Evolutionary conservation across 345 rosid species (phyloP), one percentile per base, ranked within the genome.

Genomic region (Lepidium sativum): DNA sequence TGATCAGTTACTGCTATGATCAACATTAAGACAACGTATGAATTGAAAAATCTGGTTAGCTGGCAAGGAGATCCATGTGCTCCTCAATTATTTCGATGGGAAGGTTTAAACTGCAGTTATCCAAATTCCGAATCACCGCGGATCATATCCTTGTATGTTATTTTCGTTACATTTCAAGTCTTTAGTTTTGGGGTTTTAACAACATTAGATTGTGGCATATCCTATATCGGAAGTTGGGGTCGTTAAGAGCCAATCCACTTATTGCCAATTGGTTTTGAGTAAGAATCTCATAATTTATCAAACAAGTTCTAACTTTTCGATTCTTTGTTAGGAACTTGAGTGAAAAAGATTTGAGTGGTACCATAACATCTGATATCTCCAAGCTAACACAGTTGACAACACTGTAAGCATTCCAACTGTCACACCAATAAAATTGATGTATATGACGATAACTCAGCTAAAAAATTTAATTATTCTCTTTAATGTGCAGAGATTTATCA

Each of bases 61-160:
- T 83, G 82, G 85, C 74, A 73, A 65, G 88, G 88, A 62, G 88
- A 83, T 79, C 83, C 85, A 42, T 78, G 82, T 21, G 27, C 25
- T 38, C 82, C 80, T 23, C 2, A 3, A 32, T 38, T 2, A 8
- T 69, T 58, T 57, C 4, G 8, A 11, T 81, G 85, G 85, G 60
- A 77, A 14, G 83, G 88, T 37, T 40, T 83, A 25, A 64, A 73
- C 20, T 83, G 85, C 56, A 69, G 66, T 65, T 59, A 67, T 39
- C 21, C 9, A 12, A 27, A 25, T 33, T 33, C 39, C 0, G 59
- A 64, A 25, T 47, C 72, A 37, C 78, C 75, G 0, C 76, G 71
- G 9, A 74, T 84, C 32, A 72, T 63, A 68, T 75, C 81, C 38
- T 54, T 86, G 89, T 86, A 71, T 75, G 86, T 71, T 64, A 15